Evolutionary conservation across 2,329 filamentous ascomycete species (phyloP).

Genomic region (Apiospora aurea): DNA sequence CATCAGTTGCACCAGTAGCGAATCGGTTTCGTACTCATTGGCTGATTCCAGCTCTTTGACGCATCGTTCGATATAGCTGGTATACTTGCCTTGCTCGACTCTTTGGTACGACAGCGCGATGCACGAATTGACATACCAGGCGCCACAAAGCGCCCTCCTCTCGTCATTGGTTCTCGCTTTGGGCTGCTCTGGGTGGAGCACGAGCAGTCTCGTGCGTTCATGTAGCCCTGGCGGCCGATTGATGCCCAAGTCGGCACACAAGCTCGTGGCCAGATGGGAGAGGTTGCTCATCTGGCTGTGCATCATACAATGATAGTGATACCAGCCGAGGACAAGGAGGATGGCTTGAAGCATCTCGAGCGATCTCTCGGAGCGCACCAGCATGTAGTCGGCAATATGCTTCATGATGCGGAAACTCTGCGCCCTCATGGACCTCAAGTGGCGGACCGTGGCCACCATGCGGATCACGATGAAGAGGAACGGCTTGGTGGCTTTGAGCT

Average conservation of each 20-base stretch:
- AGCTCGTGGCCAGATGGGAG: constrained; percentile 54
- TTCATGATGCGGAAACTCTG: constrained; percentile 57
- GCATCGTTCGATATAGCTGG: constrained; percentile 59
- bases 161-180: constrained; percentile 57
- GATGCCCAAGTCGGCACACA: constrained; percentile 56
- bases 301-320: constrained; percentile 62
- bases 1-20: constrained; percentile 53
- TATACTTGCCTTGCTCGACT: constrained; percentile 58
- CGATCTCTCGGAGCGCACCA: constrained; percentile 57
- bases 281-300: constrained; percentile 61
- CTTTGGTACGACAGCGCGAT: constrained; percentile 51
- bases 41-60: constrained; percentile 52
- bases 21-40: constrained; percentile 55
- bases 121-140: constrained; percentile 60
- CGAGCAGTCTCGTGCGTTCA: constrained; percentile 52
- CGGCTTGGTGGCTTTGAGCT: constrained; percentile 49
- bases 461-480: constrained; percentile 58
- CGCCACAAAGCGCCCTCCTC: constrained; percentile 57
- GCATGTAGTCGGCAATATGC: constrained; percentile 55
- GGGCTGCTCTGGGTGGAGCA: constrained; percentile 48
- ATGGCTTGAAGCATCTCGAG: constrained; percentile 58
- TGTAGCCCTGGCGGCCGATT: constrained; percentile 48
- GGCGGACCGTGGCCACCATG: constrained; percentile 57
- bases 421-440: constrained; percentile 54
- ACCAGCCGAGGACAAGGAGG: constrained; percentile 57